Evolutionary conservation across 306 rosid genomes (phyloP).

Genomic region (Carpinus fangiana): DNA sequence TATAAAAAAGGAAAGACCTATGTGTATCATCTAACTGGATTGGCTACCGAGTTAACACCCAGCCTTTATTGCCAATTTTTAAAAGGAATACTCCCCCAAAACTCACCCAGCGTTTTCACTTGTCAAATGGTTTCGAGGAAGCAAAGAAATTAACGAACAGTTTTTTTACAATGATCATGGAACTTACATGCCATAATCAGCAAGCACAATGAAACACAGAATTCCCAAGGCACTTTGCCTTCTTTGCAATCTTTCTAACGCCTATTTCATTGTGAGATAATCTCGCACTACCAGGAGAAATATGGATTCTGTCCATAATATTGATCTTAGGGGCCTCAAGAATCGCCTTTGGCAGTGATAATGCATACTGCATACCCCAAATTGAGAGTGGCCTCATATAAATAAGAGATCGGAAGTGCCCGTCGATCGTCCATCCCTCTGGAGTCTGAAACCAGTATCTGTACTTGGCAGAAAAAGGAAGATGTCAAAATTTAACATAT

Average conservation of each 20-base stretch:
- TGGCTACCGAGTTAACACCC: conserved; percentile 2
- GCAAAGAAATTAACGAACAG: conserved; percentile 16
- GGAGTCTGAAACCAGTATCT: conserved; percentile 98
- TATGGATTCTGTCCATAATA: conserved; percentile 90
- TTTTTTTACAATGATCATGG: conserved; percentile 42
- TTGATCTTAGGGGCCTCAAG: conserved; percentile 89
- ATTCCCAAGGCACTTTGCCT: conserved; percentile 70
- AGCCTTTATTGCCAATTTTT: conserved; percentile 16
- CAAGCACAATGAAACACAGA: conserved; percentile 85
- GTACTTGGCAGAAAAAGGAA: conserved; percentile 12
- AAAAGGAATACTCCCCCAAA: conserved; percentile 12
- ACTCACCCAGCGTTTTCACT: conserved; percentile 9
- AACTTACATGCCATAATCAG: conserved; percentile 42
- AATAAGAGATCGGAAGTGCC: conserved; percentile 84
- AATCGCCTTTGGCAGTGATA: conserved; percentile 73
- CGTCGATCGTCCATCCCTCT: conserved; percentile 89
- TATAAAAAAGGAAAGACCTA: conserved; percentile 11
- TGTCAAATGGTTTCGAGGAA: conserved; percentile 30
- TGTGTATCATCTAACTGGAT: conserved; percentile 2
- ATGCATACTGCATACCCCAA: conserved; percentile 94
- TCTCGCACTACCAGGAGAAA: conserved; percentile 58
- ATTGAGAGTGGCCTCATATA: conserved; percentile 95
- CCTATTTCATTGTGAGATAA: conserved; percentile 59
- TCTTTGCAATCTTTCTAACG: conserved; percentile 67
- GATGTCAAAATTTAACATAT: neutral